phyloP scores from a whole-genome alignment of 495 filamentous ascomycete genomes.

The Oleoguttula mirabilis region DNA sequence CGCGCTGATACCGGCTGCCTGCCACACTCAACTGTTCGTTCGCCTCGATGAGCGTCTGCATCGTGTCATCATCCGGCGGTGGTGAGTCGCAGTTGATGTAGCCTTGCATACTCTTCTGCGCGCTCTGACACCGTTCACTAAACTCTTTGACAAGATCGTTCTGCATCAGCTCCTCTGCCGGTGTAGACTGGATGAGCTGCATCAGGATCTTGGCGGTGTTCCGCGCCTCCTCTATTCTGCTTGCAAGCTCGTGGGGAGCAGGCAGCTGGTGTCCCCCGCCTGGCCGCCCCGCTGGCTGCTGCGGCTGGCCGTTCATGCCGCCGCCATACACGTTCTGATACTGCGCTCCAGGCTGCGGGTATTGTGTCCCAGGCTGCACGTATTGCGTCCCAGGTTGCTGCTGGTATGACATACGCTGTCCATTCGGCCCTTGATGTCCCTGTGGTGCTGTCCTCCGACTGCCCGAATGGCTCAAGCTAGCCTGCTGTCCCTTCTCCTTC shows the following conservation, averaged over 20 bases:
- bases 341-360: not conserved
- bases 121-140: constrained; percentile 68
- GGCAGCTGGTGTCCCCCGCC: constrained; percentile 42
- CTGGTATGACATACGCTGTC: constrained; percentile 5
- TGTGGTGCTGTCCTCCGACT: not conserved
- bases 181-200: constrained; percentile 77
- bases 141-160: constrained; percentile 93
- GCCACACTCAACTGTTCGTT: constrained; percentile 77
- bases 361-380: not conserved
- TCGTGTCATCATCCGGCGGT: constrained; percentile 77
- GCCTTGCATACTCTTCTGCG: constrained; percentile 61
- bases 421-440: not conserved
- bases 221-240: constrained; percentile 75
- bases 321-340: not conserved
- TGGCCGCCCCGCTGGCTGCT: constrained; percentile 24
- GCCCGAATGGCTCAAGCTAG: constrained; percentile 6
- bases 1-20: constrained; percentile 66
- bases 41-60: constrained; percentile 85
- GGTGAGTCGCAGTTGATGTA: constrained; percentile 75
- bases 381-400: constrained; percentile 5
- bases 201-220: constrained; percentile 82
- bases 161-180: constrained; percentile 55
- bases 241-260: constrained; percentile 63
- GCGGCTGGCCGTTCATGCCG: constrained; percentile 11
- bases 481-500: constrained; percentile 53